Base-by-base conservation (phyloP, 208 protist species). In the Trypanosoma melophagium region DNA sequence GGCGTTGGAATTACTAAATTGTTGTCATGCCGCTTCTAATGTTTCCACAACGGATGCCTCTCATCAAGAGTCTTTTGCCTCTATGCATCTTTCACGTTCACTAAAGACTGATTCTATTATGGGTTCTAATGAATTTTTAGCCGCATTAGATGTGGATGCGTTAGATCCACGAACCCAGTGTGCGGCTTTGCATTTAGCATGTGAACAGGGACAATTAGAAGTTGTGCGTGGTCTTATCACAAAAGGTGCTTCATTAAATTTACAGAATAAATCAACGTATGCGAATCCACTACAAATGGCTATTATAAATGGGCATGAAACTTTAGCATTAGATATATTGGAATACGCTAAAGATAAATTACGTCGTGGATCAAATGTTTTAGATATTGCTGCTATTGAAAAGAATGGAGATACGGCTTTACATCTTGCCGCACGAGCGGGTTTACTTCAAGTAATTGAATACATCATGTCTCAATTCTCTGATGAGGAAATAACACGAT, bases 151-250 rank as follows among this genome's bases (percentile, higher is more conserved):
- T 65, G 77, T 92, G n/a, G 79, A 90, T 68, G 79, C 75, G n/a
- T 66, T 79, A 19, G 84, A 94, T 58, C 74, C 81, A 24, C 80
- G 84, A 12, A 81, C 88, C 0, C 78, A 88, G 17, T 81, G 78
- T 63, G 89, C 76, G 0, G 76, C 88, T n/a, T 75, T 94, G 44
- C 88, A 94, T 56, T 76, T 94, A n/a, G 88, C 88, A 42, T 91
- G 85, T 52, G 85, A 94, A 64, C 71, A 77, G 14, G 85, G 85
- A 16, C 80, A 87, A 47, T 51, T 86, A 19, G 58, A 64, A 21
- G 80, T 94, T 3, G 72, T 84, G 12, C 75, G 74, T 4, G 59
- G 62, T 0, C 79, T 94, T 17, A 77, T 94, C 45, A 60, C 63
- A 19, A 77, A 77, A 69, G 74, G 79, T n/a, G 88, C 88, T 22